Evolutionary conservation across 1,284 basidiomycete genomes (phyloP).

Genomic region (Earliella scabrosa): DNA sequence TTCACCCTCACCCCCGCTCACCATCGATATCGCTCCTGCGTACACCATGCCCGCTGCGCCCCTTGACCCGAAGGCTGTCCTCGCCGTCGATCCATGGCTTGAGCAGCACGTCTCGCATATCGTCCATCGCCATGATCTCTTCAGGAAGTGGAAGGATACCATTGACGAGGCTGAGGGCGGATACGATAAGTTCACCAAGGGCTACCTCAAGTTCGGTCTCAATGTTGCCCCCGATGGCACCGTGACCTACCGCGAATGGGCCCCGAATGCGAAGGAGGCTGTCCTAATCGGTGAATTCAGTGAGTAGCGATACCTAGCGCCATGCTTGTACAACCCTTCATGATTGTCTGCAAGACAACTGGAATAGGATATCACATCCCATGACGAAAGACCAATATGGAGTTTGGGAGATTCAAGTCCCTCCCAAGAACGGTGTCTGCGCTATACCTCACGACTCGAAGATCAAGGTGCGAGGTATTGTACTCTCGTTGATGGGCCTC

Average conservation of each 20-base stretch:
- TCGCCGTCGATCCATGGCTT: constrained; percentile 74
- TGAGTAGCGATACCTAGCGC: constrained; percentile 47
- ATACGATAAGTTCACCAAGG: constrained; percentile 87
- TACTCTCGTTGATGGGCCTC: no score
- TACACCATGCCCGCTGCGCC: constrained; percentile 28
- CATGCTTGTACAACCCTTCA: not conserved
- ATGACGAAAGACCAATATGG: constrained; percentile 91
- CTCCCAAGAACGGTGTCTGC: constrained; percentile 74
- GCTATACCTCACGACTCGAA: constrained; percentile 95
- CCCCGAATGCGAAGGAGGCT: constrained; percentile 86
- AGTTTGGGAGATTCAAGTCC: constrained; percentile 88
- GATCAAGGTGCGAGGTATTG: constrained; percentile 65
- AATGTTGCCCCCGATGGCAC: constrained; percentile 72
- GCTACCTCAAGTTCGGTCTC: constrained; percentile 88
- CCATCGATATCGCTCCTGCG: no score
- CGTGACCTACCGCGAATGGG: constrained; percentile 94
- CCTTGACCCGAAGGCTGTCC: constrained; percentile 57
- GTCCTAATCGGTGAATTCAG: constrained; percentile 96
- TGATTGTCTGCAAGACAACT: constrained; percentile 63
- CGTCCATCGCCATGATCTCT: constrained; percentile 71
- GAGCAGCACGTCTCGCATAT: constrained; percentile 77
- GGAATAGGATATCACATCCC: constrained; percentile 84
- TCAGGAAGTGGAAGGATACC: constrained; percentile 73
- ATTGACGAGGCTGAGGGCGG: constrained; percentile 86
- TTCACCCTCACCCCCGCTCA: not conserved